Conservation (phyloP, 108 stramenopile species). For the Discostella stelligeroides region DNA sequence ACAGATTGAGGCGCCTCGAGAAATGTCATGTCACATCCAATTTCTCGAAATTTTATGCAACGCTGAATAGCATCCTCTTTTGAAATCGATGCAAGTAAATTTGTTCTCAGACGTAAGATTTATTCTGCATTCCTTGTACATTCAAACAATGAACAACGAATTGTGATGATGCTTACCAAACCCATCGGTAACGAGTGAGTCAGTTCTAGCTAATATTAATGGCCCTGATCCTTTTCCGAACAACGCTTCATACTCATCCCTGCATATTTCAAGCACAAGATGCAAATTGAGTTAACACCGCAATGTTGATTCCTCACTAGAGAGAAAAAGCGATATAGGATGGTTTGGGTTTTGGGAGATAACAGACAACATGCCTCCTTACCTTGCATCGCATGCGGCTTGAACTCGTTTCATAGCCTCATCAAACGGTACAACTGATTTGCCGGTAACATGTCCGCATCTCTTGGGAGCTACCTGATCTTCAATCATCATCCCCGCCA, state of each 20-base stretch:
- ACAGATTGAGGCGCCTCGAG: slow-evolving; percentile 87
- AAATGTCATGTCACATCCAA: slow-evolving; percentile 94
- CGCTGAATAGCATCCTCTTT: slow-evolving; percentile 88
- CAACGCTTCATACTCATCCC: slow-evolving; percentile 82
- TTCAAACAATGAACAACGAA: background rate
- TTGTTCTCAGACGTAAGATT: background rate
- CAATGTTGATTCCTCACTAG: background rate
- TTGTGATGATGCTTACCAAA: slow-evolving; percentile 55
- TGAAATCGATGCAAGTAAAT: background rate
- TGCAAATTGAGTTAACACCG: background rate
- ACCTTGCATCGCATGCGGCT: slow-evolving; percentile 94
- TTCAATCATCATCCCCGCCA: slow-evolving; percentile 98
- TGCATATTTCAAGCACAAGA: slow-evolving; percentile 1
- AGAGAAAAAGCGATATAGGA: background rate
- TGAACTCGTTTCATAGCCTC: slow-evolving; percentile 89
- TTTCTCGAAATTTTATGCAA: slow-evolving; percentile 90
- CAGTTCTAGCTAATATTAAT: slow-evolving; percentile 91
- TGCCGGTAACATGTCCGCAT: slow-evolving; percentile 96
- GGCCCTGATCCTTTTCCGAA: slow-evolving; percentile 80
- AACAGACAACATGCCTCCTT: slow-evolving; percentile 1
- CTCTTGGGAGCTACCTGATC: slow-evolving; percentile 94
- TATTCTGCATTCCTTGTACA: slow-evolving; percentile 4
- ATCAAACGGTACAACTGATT: slow-evolving; percentile 82
- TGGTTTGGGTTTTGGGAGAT: background rate
- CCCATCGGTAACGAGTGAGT: slow-evolving; percentile 88